Evolutionary conservation across 148 eudicot genomes (phyloP).

Genomic region (Hydrangea macrophylla): DNA sequence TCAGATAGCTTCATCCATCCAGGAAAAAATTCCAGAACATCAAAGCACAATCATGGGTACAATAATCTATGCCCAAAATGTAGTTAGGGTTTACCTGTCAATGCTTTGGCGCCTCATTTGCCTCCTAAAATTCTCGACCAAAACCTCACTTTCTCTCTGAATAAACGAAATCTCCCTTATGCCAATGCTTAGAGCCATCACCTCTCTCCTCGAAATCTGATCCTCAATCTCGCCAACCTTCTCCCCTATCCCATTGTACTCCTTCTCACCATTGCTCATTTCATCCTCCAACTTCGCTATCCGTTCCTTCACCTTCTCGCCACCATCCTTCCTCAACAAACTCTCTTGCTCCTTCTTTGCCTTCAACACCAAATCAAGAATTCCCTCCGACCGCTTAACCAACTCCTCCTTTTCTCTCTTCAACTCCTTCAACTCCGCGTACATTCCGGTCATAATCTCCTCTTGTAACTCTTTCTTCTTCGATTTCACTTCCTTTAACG

Average conservation of each 20-base stretch:
- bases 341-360: constrained; percentile 49
- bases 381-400: constrained; percentile 24
- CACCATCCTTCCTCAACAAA: constrained; percentile 25
- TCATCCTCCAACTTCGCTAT: constrained; percentile 45
- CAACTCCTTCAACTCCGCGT: constrained; percentile 47
- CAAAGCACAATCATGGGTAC: background rate
- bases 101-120: constrained; percentile 32
- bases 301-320: constrained; percentile 28
- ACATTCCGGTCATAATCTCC: constrained; percentile 55
- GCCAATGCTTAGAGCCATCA: constrained; percentile 60
- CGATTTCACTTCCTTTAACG: constrained; percentile 49
- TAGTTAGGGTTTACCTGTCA: constrained; percentile 24
- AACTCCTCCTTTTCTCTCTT: constrained; percentile 33
- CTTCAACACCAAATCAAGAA: constrained; percentile 23
- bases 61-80: background rate
- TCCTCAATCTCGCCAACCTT: constrained; percentile 63
- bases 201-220: constrained; percentile 46
- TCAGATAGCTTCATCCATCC: no score
- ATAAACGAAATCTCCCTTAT: constrained; percentile 72
- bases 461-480: constrained; percentile 49
- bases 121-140: constrained; percentile 49
- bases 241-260: constrained; percentile 52
- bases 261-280: constrained; percentile 40
- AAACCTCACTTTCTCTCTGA: constrained; percentile 58
- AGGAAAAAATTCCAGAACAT: no score